These are phyloP conservation scores for Quercus gilva DNA, from an alignment of 306 rosid species.

Conservation along the genomic window DNA sequence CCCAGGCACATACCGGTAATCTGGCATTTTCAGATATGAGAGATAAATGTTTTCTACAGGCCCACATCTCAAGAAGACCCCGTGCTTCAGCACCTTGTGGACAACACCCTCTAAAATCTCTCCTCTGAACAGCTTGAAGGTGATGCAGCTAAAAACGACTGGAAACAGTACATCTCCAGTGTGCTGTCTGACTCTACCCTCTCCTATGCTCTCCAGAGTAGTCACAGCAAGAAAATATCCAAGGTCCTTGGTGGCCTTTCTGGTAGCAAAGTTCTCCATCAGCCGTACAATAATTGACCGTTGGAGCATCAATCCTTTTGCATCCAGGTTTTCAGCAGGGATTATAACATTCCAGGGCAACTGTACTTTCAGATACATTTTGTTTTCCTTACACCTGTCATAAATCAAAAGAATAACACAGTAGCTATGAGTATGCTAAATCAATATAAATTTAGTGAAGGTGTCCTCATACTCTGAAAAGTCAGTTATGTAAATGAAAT, in stretches of 20 bases:
- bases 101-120: constrained; percentile 79
- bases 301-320: constrained; percentile 66
- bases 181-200: constrained; percentile 72
- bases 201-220: constrained; percentile 68
- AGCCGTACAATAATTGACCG: constrained; percentile 60
- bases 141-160: constrained; percentile 59
- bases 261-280: constrained; percentile 60
- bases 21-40: constrained; percentile 72
- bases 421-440: neutral
- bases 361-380: constrained; percentile 77
- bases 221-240: constrained; percentile 81
- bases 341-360: constrained; percentile 79
- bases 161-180: constrained; percentile 88
- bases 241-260: constrained; percentile 69
- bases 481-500: neutral
- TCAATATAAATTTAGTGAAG: neutral
- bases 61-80: constrained; percentile 80
- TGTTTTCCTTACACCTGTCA: constrained; percentile 27
- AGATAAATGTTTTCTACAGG: constrained; percentile 81
- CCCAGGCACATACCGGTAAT: constrained; percentile 56
- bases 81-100: constrained; percentile 82
- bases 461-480: neutral
- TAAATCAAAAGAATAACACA: constrained; percentile 16
- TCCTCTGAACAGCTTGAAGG: constrained; percentile 79
- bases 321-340: constrained; percentile 64